Evolutionary conservation across 768 basidiomycete species (phyloP).

Genomic region (Tephrocybe sp.): DNA sequence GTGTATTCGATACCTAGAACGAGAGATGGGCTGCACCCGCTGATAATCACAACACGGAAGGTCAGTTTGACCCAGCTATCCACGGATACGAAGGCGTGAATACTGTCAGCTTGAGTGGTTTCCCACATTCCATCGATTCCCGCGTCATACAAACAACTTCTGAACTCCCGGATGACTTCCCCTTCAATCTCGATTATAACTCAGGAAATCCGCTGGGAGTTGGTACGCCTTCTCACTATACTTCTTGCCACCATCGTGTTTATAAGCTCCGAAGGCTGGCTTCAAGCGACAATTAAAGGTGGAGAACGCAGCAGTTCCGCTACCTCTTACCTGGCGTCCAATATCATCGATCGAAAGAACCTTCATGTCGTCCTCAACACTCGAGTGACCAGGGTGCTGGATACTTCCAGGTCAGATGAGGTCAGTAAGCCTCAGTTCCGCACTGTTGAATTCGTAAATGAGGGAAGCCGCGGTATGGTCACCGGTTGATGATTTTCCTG

Average conservation of each 20-base stretch:
- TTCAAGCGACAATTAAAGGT: conserved; percentile 12
- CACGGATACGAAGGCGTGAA: conserved; percentile 29
- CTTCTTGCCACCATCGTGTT: not conserved
- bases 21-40: conserved; percentile 27
- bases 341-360: conserved; percentile 23
- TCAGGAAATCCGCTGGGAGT: conserved; percentile 40
- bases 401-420: conserved; percentile 6
- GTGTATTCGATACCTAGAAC: conserved; percentile 16
- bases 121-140: conserved; percentile 26
- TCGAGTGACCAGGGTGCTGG: conserved; percentile 22
- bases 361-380: conserved; percentile 26
- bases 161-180: conserved; percentile 36
- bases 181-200: conserved; percentile 42
- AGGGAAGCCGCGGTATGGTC: not conserved
- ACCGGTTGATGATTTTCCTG: not conserved
- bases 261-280: conserved; percentile 9
- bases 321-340: conserved; percentile 18
- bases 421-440: not conserved
- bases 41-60: conserved; percentile 28
- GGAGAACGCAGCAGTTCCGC: conserved; percentile 21
- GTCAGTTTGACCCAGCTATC: conserved; percentile 29
- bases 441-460: conserved; percentile 8
- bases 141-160: conserved; percentile 32
- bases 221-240: conserved; percentile 24
- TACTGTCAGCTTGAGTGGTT: conserved; percentile 26